phyloP scores from a whole-genome alignment of 768 basidiomycete species.

The Obba rivulosa region DNA sequence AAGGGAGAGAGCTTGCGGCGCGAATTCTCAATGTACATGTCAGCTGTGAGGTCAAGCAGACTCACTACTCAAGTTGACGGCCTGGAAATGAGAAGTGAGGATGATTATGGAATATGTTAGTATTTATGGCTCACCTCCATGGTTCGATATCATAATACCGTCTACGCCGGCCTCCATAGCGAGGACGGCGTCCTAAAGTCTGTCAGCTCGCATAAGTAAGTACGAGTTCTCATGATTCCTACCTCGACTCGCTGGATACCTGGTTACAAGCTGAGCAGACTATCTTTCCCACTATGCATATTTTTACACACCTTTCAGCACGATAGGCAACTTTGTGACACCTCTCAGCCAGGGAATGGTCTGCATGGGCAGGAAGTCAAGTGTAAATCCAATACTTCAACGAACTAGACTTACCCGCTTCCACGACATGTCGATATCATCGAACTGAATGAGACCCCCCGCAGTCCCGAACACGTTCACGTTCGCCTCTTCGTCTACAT shows the following conservation, averaged over 20 bases:
- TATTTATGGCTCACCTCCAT: constrained; percentile 56
- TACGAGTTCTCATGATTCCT: constrained; percentile 14
- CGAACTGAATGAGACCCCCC: constrained; percentile 57
- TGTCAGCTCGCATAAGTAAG: constrained; percentile 17
- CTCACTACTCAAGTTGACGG: constrained; percentile 78
- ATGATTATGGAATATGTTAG: not conserved
- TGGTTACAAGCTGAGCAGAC: constrained; percentile 16
- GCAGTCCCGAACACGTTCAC: constrained; percentile 56
- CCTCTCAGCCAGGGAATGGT: constrained; percentile 74
- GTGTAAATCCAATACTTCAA: not conserved
- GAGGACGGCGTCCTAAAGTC: constrained; percentile 74
- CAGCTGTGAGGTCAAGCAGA: constrained; percentile 1
- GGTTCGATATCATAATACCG: constrained; percentile 86
- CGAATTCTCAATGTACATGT: constrained; percentile 9
- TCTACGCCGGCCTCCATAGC: constrained; percentile 81
- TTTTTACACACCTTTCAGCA: constrained; percentile 55
- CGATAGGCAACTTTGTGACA: constrained; percentile 65
- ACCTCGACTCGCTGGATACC: constrained; percentile 76
- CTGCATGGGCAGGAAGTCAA: constrained; percentile 26
- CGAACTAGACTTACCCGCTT: constrained; percentile 40
- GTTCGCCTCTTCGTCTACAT: constrained; percentile 27
- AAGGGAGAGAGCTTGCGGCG: constrained; percentile 57
- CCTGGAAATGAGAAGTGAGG: constrained; percentile 32
- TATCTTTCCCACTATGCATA: not conserved
- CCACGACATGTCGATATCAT: constrained; percentile 78